Evolutionary conservation across 202 grass and related monocot genomes (phyloP).

Genomic region (Zizania palustris): DNA sequence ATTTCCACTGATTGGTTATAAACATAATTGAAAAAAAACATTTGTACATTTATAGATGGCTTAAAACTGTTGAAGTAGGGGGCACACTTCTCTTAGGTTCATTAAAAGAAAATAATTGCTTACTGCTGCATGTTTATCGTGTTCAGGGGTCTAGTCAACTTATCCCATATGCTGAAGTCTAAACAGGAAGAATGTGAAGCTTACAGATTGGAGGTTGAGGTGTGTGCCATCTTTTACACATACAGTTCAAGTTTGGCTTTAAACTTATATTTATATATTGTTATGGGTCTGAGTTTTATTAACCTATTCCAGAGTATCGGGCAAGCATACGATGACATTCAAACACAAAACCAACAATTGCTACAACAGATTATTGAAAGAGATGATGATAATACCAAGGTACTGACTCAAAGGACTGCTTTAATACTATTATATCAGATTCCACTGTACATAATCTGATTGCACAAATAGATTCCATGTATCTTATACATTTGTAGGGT

Average conservation of each 20-base stretch:
- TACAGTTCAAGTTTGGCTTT: not conserved
- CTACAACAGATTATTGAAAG: conserved; percentile 88
- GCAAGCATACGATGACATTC: conserved; percentile 80
- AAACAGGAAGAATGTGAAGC: conserved; percentile 82
- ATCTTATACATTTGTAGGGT: not conserved
- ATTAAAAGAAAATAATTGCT: conserved; percentile 26
- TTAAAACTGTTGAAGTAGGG: conserved; percentile 39
- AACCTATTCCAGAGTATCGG: conserved; percentile 66
- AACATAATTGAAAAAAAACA: conserved; percentile 10
- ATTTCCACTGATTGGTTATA: conserved; percentile 11
- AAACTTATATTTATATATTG: conserved; percentile 23
- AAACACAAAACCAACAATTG: conserved; percentile 86
- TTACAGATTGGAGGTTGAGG: conserved; percentile 83
- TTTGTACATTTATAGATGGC: conserved; percentile 2
- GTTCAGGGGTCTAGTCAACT: conserved; percentile 63
- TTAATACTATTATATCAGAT: conserved; percentile 23
- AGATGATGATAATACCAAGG: conserved; percentile 96
- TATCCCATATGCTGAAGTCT: conserved; percentile 68
- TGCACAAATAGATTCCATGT: not conserved
- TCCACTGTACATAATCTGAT: not conserved
- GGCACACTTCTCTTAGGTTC: conserved; percentile 41
- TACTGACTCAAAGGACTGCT: conserved; percentile 33
- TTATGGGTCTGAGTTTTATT: conserved; percentile 29
- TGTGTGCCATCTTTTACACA: conserved; percentile 36
- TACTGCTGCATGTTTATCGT: conserved; percentile 31